Evolutionary conservation across 2,329 filamentous ascomycete species (phyloP).

Genomic region (Aspergillus fijiensis): DNA sequence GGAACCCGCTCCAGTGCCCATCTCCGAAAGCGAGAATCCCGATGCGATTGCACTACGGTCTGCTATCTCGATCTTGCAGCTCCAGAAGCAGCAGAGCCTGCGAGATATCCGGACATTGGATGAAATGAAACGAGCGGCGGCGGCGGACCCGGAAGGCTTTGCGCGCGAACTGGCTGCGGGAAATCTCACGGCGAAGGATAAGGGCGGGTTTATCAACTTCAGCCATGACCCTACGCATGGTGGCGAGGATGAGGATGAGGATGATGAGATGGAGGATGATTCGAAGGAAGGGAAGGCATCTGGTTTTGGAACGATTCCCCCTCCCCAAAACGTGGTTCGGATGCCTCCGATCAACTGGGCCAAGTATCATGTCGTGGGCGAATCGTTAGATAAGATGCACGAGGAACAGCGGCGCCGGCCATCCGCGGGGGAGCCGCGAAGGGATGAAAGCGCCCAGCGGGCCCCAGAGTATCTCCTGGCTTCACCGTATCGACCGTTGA

Average conservation of each 20-base stretch:
- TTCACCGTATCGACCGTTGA: slow-evolving; percentile 60
- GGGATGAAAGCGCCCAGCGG: slow-evolving; percentile 33
- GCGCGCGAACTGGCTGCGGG: slow-evolving; percentile 65
- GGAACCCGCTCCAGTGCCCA: slow-evolving; percentile 43
- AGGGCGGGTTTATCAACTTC: slow-evolving; percentile 36
- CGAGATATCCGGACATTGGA: slow-evolving; percentile 72
- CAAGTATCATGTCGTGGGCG: slow-evolving; percentile 87
- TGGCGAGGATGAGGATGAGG: slow-evolving; percentile 34
- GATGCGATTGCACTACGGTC: slow-evolving; percentile 85
- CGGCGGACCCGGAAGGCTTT: slow-evolving; percentile 71
- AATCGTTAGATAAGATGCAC: slow-evolving; percentile 80
- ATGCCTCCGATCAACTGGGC: slow-evolving; percentile 92
- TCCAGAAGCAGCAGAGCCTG: slow-evolving; percentile 76
- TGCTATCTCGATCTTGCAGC: slow-evolving; percentile 80
- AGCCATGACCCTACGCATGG: slow-evolving; percentile 39
- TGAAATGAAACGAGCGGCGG: slow-evolving; percentile 67
- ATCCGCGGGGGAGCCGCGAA: slow-evolving; percentile 41
- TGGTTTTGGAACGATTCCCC: slow-evolving; percentile 66
- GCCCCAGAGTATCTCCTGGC: slow-evolving; percentile 55
- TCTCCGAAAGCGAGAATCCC: slow-evolving; percentile 61
- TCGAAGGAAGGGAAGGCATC: neutral
- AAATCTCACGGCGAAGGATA: slow-evolving; percentile 50
- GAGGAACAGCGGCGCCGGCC: slow-evolving; percentile 72
- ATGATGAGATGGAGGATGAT: slow-evolving; percentile 18
- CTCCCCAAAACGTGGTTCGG: slow-evolving; percentile 77